These are phyloP conservation scores for Wickerhamiella musiphila DNA, from an alignment of 805 yeast species.

Conservation along the genomic window DNA sequence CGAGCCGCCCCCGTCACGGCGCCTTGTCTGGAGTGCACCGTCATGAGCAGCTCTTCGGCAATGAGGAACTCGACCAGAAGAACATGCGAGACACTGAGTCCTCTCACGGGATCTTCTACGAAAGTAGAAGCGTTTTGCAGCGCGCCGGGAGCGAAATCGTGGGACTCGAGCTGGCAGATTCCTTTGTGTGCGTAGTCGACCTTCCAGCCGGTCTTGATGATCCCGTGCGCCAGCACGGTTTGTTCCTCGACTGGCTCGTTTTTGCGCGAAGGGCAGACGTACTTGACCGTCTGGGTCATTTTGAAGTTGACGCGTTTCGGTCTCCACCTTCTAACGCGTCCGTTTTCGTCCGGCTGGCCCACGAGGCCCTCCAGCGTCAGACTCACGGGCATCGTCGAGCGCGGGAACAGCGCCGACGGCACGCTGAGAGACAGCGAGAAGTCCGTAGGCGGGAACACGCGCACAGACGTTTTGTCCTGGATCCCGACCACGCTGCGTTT, in stretches of 20 bases:
- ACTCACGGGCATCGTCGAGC: conserved; percentile 70
- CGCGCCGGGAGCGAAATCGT: conserved; percentile 18
- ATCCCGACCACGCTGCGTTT: conserved; percentile 65
- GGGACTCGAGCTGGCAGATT: conserved; percentile 40
- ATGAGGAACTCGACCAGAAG: conserved; percentile 79
- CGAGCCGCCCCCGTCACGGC: conserved; percentile 77
- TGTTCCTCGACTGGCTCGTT: conserved; percentile 37
- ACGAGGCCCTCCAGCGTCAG: conserved; percentile 43
- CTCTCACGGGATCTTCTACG: conserved; percentile 63
- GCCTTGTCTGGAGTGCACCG: conserved; percentile 19
- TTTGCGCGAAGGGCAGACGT: neutral
- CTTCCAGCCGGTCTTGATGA: conserved; percentile 85
- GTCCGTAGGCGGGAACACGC: conserved; percentile 93
- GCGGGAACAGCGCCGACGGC: conserved; percentile 81
- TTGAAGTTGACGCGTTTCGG: neutral
- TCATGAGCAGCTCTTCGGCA: conserved; percentile 52
- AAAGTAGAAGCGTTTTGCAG: conserved; percentile 20
- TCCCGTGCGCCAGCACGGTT: conserved; percentile 60
- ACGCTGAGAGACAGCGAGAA: conserved; percentile 73
- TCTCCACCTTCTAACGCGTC: conserved; percentile 18
- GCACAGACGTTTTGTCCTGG: conserved; percentile 66
- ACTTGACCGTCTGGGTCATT: neutral
- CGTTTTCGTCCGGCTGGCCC: conserved; percentile 20
- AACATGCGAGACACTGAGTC: conserved; percentile 59
- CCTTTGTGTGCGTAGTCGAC: conserved; percentile 72